Evolutionary conservation across 2,329 filamentous ascomycete genomes (phyloP).

Genomic region (Fusarium pseudograminearum): DNA sequence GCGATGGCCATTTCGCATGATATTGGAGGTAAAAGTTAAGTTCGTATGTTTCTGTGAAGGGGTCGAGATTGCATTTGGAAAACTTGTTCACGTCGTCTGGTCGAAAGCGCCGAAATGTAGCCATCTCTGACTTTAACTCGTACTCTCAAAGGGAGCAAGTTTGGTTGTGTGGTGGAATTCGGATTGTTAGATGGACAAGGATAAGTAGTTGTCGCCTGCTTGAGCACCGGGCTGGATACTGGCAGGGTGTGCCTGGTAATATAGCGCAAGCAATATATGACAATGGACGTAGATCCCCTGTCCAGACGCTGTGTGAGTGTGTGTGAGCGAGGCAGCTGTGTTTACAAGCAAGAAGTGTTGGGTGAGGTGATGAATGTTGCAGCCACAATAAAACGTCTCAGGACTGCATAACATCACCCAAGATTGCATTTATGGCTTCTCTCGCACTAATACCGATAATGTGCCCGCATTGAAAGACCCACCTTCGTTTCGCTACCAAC

Average conservation of each 20-base stretch:
- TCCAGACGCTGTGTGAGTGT: slow-evolving; percentile 1
- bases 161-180: background rate
- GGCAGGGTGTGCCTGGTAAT: background rate
- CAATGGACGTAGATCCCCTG: background rate
- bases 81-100: slow-evolving; percentile 88
- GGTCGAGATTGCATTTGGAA: slow-evolving; percentile 95
- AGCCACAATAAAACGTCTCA: slow-evolving; percentile 33
- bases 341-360: background rate
- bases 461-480: slow-evolving; percentile 31
- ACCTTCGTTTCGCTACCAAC: slow-evolving; percentile 39
- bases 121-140: slow-evolving; percentile 28
- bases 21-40: slow-evolving; percentile 96
- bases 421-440: slow-evolving; percentile 8
- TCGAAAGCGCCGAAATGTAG: slow-evolving; percentile 84
- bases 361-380: slow-evolving; percentile 1
- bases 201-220: background rate
- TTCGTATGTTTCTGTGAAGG: slow-evolving; percentile 97
- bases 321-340: slow-evolving; percentile 33
- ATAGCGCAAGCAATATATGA: background rate
- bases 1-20: slow-evolving; percentile 92
- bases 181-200: background rate
- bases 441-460: slow-evolving; percentile 11
- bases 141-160: background rate
- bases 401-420: slow-evolving; percentile 3
- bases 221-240: background rate